A percentile compares a stretch with the other conserved stretches of the same genome.
These are phyloP conservation scores for Astrothelium macrocarpum DNA, from an alignment of 495 filamentous ascomycete genomes.

Conservation along the genomic window DNA sequence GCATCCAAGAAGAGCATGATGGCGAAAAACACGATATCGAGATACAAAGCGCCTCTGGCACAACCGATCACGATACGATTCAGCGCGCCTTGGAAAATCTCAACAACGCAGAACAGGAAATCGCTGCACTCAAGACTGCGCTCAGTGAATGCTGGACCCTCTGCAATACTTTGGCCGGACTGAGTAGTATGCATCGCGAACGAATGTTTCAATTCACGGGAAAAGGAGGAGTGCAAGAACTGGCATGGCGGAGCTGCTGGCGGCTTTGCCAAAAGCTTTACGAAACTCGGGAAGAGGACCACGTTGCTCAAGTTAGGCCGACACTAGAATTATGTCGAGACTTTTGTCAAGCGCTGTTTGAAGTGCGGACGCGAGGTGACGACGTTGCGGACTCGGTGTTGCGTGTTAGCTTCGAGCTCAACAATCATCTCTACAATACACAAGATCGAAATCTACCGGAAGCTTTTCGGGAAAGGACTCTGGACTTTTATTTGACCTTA, in stretches of 20 bases:
- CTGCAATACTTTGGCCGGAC: constrained; percentile 77
- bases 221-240: constrained; percentile 65
- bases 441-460: constrained; percentile 78
- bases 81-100: constrained; percentile 28
- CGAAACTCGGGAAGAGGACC: constrained; percentile 61
- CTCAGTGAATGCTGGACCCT: constrained; percentile 88
- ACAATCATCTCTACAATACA: constrained; percentile 89
- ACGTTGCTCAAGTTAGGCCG: constrained; percentile 60
- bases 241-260: constrained; percentile 90
- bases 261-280: constrained; percentile 81
- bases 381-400: constrained; percentile 75
- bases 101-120: constrained; percentile 50
- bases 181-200: constrained; percentile 77
- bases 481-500: constrained; percentile 89
- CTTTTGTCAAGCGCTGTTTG: constrained; percentile 84
- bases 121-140: constrained; percentile 62
- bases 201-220: constrained; percentile 61
- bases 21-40: constrained; percentile 11
- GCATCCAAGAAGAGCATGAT: constrained; percentile 19
- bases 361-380: constrained; percentile 63
- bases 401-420: constrained; percentile 85
- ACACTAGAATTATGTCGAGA: constrained; percentile 82
- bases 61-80: constrained; percentile 20
- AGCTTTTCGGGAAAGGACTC: constrained; percentile 76
- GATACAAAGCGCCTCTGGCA: constrained; percentile 16